Conservation (phyloP, 2,329 filamentous ascomycete species). For the Pyrenophora seminiperda region DNA sequence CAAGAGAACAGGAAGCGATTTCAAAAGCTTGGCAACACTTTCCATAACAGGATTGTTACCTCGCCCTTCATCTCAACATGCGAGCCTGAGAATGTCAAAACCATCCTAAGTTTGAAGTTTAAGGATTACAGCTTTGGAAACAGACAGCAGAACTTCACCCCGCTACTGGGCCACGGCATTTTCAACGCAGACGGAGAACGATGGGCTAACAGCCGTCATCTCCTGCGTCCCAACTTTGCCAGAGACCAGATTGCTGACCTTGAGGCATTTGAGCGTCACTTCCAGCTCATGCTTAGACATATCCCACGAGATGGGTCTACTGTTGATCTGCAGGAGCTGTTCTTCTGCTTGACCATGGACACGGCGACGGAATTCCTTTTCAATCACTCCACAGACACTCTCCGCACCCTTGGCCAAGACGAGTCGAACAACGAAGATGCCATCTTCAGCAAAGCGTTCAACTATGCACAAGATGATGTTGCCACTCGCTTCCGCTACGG, state of each 20-base stretch:
- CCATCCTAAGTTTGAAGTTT: slow-evolving; percentile 52
- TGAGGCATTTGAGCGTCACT: slow-evolving; percentile 64
- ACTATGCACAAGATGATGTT: slow-evolving; percentile 48
- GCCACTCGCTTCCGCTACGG: slow-evolving; percentile 46
- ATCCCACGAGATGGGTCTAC: slow-evolving; percentile 61
- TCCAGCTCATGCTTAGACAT: slow-evolving; percentile 62
- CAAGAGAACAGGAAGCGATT: slow-evolving; percentile 32
- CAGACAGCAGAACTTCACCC: slow-evolving; percentile 44
- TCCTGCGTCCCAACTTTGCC: slow-evolving; percentile 61
- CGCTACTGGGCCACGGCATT: slow-evolving; percentile 52
- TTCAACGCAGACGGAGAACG: slow-evolving; percentile 55
- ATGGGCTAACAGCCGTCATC: slow-evolving; percentile 50
- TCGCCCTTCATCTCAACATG: slow-evolving; percentile 47
- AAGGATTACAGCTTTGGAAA: slow-evolving; percentile 54
- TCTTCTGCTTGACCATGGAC: slow-evolving; percentile 58
- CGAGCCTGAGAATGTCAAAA: slow-evolving; percentile 57
- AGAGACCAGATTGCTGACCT: slow-evolving; percentile 60
- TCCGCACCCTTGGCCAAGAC: slow-evolving; percentile 39
- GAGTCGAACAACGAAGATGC: slow-evolving; percentile 41
- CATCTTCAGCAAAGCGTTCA: slow-evolving; percentile 53
- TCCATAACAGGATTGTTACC: slow-evolving; percentile 47
- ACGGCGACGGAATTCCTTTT: slow-evolving; percentile 58
- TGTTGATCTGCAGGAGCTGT: slow-evolving; percentile 49
- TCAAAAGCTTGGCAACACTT: slow-evolving; percentile 44
- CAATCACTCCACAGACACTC: slow-evolving; percentile 50